Percentiles rank a stretch among this genome's conserved stretches.
Evolutionary conservation across 2,329 filamentous ascomycete species (phyloP).

Genomic region (Claviceps sp.): DNA sequence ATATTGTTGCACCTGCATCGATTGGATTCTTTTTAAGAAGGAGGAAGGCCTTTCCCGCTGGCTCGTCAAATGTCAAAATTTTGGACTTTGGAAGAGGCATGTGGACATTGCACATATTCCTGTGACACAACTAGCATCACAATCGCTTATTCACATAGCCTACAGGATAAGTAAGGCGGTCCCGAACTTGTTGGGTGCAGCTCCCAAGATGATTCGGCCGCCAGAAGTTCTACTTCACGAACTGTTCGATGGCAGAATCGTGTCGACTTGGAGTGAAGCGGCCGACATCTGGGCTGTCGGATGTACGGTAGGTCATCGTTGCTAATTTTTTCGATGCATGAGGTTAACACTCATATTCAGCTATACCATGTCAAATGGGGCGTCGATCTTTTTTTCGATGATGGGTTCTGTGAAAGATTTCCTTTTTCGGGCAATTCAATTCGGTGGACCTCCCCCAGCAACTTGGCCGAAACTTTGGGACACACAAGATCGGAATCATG

Average conservation of each 20-base stretch:
- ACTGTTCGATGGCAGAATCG: too few relatives aligned
- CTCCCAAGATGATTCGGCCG: too few relatives aligned
- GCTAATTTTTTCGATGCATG: background rate
- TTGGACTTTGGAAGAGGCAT: constrained; percentile 1
- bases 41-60: too few relatives aligned
- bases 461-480: background rate
- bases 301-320: background rate
- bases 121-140: background rate
- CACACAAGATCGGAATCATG: background rate
- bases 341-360: background rate
- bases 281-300: too few relatives aligned
- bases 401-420: too few relatives aligned
- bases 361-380: background rate
- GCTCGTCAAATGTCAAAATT: background rate
- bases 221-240: too few relatives aligned
- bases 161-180: background rate
- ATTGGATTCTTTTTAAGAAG: too few relatives aligned
- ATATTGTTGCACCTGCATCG: too few relatives aligned
- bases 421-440: too few relatives aligned
- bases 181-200: too few relatives aligned
- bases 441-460: too few relatives aligned
- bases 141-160: background rate
- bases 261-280: too few relatives aligned
- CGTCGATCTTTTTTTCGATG: background rate
- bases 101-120: background rate